Percentiles rank a stretch among this genome's conserved stretches.
These are phyloP conservation scores for Pseudoturritis turrita DNA, from an alignment of 345 rosid species.

Conservation along the genomic window DNA sequence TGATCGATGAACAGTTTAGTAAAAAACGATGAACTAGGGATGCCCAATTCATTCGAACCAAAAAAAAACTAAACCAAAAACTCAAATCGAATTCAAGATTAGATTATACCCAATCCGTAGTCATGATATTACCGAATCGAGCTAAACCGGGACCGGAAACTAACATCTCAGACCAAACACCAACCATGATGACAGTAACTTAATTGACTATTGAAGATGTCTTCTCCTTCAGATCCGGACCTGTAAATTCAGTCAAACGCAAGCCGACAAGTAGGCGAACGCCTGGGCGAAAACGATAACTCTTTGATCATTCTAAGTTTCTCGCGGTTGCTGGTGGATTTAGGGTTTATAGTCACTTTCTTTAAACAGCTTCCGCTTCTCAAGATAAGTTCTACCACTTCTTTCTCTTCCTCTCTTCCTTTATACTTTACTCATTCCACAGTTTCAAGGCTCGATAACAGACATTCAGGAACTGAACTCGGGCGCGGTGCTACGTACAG, in stretches of 20 bases:
- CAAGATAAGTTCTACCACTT: neutral
- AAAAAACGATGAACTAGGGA: no score
- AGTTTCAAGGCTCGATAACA: slow-evolving; percentile 2
- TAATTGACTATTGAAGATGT: neutral
- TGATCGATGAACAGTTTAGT: no score
- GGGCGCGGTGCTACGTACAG: neutral
- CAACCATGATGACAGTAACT: neutral
- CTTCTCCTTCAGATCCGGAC: neutral
- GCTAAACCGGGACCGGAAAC: no score
- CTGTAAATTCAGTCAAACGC: neutral
- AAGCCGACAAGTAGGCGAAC: slow-evolving; percentile 3
- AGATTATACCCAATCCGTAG: no score
- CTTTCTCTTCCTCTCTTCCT: slow-evolving; percentile 7
- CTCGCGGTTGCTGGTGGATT: neutral
- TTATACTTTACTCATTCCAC: neutral
- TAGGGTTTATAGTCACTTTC: neutral
- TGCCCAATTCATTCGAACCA: no score
- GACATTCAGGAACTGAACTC: neutral
- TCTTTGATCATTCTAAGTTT: neutral
- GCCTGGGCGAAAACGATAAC: neutral
- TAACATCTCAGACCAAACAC: neutral
- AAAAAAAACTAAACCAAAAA: no score
- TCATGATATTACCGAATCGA: no score
- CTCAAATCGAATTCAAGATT: no score
- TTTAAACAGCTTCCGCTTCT: neutral